These are phyloP conservation scores for Aspergillus sp. DNA, from an alignment of 2,329 filamentous ascomycete species.

Conservation along the genomic window DNA sequence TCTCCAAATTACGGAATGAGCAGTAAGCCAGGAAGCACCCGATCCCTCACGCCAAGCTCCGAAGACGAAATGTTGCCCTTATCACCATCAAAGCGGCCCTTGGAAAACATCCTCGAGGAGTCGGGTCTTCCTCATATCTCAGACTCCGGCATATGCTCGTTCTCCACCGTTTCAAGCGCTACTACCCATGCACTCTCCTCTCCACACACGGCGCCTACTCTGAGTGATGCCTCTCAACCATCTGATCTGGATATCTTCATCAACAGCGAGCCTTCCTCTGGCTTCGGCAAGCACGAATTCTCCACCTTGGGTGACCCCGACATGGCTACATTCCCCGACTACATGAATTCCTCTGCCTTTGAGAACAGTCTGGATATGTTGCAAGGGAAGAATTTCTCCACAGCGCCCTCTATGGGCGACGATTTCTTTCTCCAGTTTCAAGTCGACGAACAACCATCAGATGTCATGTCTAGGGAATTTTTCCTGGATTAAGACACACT, in stretches of 20 bases:
- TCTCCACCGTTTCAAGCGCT: conserved; percentile 29
- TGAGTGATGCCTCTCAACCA: conserved; percentile 33
- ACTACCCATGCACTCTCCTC: conserved; percentile 35
- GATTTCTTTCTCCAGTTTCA: conserved; percentile 41
- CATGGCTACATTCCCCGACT: conserved; percentile 37
- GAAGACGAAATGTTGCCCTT: conserved; percentile 39
- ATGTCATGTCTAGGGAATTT: conserved; percentile 24
- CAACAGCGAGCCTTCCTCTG: conserved; percentile 31
- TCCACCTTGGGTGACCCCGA: conserved; percentile 28
- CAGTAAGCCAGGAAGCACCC: conserved; percentile 34
- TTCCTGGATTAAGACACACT: conserved; percentile 20
- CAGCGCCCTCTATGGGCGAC: conserved; percentile 25
- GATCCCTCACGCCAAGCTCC: conserved; percentile 39
- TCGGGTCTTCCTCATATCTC: conserved; percentile 28
- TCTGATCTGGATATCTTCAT: conserved; percentile 45
- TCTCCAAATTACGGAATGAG: conserved; percentile 45
- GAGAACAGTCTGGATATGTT: conserved; percentile 35
- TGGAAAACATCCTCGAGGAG: conserved; percentile 33
- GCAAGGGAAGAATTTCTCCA: conserved; percentile 31
- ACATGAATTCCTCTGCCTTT: conserved; percentile 32
- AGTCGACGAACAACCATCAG: conserved; percentile 31
- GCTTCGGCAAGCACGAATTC: conserved; percentile 32
- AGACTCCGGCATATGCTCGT: conserved; percentile 29
- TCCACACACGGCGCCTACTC: conserved; percentile 35
- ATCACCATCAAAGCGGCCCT: conserved; percentile 31